Percentiles rank a stretch among this genome's conserved stretches.
Evolutionary conservation across 495 filamentous ascomycete genomes (phyloP).

Genomic region (Penicilliopsis zonata): DNA sequence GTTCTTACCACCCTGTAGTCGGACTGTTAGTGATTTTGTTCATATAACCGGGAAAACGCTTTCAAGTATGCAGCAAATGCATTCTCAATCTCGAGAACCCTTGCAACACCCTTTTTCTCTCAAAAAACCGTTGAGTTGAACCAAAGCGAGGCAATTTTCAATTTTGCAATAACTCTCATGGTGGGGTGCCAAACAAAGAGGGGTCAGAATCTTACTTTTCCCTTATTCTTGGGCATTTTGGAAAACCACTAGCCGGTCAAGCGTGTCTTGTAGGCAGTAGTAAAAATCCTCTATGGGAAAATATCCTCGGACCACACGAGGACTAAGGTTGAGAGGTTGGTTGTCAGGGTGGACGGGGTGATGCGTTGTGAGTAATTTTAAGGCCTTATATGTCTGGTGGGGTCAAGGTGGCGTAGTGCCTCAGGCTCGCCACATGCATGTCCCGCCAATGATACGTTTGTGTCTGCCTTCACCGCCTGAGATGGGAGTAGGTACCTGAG

Average conservation of each 20-base stretch:
- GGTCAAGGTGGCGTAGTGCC: conserved; percentile 8
- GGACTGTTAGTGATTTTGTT: conserved; percentile 8
- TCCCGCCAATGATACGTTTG: conserved; percentile 3
- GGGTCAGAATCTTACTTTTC: conserved; percentile 57
- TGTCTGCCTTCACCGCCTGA: conserved; percentile 11
- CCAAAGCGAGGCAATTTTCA: background rate
- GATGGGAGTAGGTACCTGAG: background rate
- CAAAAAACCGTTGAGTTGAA: background rate
- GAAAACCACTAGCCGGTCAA: conserved; percentile 10
- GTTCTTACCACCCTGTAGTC: conserved; percentile 90
- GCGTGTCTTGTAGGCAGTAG: background rate
- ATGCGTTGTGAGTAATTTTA: conserved; percentile 8
- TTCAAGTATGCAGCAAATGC: background rate
- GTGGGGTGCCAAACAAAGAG: conserved; percentile 16
- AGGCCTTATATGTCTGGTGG: conserved; percentile 4
- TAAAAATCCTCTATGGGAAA: background rate
- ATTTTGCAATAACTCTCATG: conserved; percentile 2
- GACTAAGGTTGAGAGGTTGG: conserved; percentile 7
- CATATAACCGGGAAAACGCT: background rate
- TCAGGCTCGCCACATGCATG: conserved; percentile 15
- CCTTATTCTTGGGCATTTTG: conserved; percentile 96
- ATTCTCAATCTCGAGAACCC: background rate
- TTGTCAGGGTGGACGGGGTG: conserved; percentile 1
- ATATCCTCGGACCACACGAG: conserved; percentile 1
- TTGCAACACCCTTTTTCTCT: background rate